Conservation (phyloP, 371 early-diverging fungal genomes). For the Mycotypha africana region DNA sequence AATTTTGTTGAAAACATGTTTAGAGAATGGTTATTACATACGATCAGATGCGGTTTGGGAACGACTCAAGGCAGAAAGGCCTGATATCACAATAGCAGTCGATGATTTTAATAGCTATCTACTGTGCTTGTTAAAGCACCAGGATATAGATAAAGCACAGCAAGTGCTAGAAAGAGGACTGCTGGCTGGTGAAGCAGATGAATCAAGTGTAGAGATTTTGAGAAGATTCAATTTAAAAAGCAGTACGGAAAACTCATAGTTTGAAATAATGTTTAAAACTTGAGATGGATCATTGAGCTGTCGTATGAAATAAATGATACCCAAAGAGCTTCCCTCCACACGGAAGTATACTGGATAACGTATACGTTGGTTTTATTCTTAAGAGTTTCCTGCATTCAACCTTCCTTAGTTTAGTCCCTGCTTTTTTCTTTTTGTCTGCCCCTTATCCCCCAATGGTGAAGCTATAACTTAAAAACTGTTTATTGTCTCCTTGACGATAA, state of each 20-base stretch:
- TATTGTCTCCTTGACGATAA: no score
- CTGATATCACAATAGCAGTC: constrained; percentile 6
- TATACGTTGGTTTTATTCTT: not conserved
- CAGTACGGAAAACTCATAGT: no score
- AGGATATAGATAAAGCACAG: not conserved
- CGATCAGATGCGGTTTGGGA: constrained; percentile 17
- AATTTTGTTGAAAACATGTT: constrained; percentile 11
- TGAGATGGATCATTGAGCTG: no score
- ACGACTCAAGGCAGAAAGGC: not conserved
- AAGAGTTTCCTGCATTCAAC: not conserved
- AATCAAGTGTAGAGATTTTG: constrained; percentile 9
- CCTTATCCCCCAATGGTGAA: no score
- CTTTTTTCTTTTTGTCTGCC: no score
- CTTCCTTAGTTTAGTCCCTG: no score
- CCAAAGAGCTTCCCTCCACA: no score
- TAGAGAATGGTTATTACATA: constrained; percentile 3
- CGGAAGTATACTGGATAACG: no score
- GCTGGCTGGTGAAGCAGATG: constrained; percentile 10
- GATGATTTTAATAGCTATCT: constrained; percentile 32
- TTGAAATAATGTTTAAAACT: no score
- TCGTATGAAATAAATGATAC: no score
- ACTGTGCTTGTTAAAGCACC: not conserved
- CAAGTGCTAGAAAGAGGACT: not conserved
- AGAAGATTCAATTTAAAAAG: constrained; percentile 4
- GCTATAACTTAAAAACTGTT: no score